phyloP scores from a whole-genome alignment of 1,139 yeast genomes.

The Saccharomyces pastorianus region DNA sequence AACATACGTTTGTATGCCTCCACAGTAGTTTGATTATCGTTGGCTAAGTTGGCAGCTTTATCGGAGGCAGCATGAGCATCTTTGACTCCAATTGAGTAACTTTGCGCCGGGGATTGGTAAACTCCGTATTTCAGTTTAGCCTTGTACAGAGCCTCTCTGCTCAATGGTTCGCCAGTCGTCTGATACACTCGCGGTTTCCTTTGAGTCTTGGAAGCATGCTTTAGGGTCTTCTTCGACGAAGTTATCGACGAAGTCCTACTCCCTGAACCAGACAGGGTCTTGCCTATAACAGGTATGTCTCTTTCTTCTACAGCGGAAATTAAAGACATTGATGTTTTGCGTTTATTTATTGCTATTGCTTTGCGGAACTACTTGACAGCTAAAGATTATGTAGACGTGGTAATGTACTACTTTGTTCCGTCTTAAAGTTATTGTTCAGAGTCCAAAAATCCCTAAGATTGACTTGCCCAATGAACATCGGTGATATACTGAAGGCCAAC shows the following conservation, averaged over 20 bases:
- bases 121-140: conserved; percentile 56
- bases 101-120: conserved; percentile 24
- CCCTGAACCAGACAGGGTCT: conserved; percentile 7
- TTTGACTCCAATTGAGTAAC: conserved; percentile 55
- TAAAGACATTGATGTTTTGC: conserved; percentile 35
- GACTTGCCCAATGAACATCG: background rate
- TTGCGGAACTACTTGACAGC: conserved; percentile 1
- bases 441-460: background rate
- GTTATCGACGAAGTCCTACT: conserved; percentile 1
- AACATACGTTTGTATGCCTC: conserved; percentile 57
- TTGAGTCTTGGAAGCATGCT: background rate
- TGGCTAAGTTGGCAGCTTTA: conserved; percentile 69
- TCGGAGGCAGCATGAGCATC: conserved; percentile 46
- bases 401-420: background rate
- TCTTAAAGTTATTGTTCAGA: background rate
- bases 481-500: background rate
- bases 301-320: conserved; percentile 24
- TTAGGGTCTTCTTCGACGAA: conserved; percentile 9
- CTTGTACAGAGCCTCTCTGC: conserved; percentile 62
- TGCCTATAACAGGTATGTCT: conserved; percentile 5
- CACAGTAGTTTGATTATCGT: conserved; percentile 54
- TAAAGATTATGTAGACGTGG: background rate
- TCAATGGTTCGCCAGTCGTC: conserved; percentile 47
- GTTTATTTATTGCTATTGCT: background rate
- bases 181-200: conserved; percentile 37